A percentile compares a stretch with the other conserved stretches of the same genome.
Conservation (phyloP, 352 stramenopile genomes). For the Globisporangium canariense region DNA sequence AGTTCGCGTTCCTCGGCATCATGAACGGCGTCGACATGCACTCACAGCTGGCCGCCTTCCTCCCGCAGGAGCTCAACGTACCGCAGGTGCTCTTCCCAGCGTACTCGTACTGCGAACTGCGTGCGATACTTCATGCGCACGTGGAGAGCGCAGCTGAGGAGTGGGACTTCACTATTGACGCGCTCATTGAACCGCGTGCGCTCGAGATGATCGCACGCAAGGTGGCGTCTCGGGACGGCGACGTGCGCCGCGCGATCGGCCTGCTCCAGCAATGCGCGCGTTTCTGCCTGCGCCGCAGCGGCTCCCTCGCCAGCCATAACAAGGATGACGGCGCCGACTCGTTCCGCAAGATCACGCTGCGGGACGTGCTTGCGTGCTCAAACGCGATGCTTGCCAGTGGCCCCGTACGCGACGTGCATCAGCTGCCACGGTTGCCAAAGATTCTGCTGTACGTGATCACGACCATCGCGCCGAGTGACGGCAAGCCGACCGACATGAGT, state of each 20-base stretch:
- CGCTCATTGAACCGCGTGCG: slow-evolving; percentile 38
- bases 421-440: slow-evolving; percentile 62
- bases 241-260: slow-evolving; percentile 56
- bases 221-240: slow-evolving; percentile 59
- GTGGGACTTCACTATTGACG: not conserved
- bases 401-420: slow-evolving; percentile 49
- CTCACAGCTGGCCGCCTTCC: slow-evolving; percentile 34
- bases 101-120: slow-evolving; percentile 48
- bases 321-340: not conserved
- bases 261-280: slow-evolving; percentile 60
- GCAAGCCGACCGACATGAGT: slow-evolving; percentile 34
- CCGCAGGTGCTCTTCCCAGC: slow-evolving; percentile 54
- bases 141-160: slow-evolving; percentile 21
- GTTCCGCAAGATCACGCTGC: slow-evolving; percentile 25
- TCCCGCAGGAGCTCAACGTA: slow-evolving; percentile 29
- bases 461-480: slow-evolving; percentile 36
- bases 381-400: slow-evolving; percentile 36
- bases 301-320: not conserved
- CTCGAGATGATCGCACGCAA: slow-evolving; percentile 69
- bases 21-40: slow-evolving; percentile 82
- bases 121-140: slow-evolving; percentile 44
- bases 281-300: slow-evolving; percentile 27
- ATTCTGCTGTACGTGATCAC: slow-evolving; percentile 67
- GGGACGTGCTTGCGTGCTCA: slow-evolving; percentile 36
- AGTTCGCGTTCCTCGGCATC: slow-evolving; percentile 56